Conservation (phyloP, 805 yeast species). For the Metschnikowia shivogae region DNA sequence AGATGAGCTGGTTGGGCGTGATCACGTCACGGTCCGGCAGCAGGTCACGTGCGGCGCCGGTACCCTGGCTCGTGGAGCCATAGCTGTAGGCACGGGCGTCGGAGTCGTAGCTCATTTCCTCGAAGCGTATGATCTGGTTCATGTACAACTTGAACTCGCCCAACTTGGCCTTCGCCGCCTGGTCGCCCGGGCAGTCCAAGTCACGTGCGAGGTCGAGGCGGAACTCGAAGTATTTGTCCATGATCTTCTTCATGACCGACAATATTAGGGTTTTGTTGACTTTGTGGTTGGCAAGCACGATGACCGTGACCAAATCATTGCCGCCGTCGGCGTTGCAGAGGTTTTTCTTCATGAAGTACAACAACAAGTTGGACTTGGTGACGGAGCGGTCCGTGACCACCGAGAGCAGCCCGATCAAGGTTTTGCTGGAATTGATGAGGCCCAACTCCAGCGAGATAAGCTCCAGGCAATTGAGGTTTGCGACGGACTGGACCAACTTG, state of each 20-base stretch:
- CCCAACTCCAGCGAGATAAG: slow-evolving; percentile 52
- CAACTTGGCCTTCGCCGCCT: slow-evolving; percentile 21
- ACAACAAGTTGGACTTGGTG: slow-evolving; percentile 27
- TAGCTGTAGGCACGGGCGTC: slow-evolving; percentile 31
- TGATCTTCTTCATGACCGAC: slow-evolving; percentile 45
- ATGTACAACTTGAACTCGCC: slow-evolving; percentile 54
- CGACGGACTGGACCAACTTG: slow-evolving; percentile 35
- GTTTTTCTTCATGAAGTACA: slow-evolving; percentile 49
- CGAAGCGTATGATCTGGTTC: slow-evolving; percentile 52
- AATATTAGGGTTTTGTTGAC: slow-evolving; percentile 45
- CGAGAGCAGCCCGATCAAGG: slow-evolving; percentile 38
- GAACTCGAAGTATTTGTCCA: slow-evolving; percentile 46
- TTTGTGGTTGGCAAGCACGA: slow-evolving; percentile 42
- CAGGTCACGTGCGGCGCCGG: neutral
- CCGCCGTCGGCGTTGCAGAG: slow-evolving; percentile 40
- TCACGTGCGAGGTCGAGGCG: slow-evolving; percentile 24
- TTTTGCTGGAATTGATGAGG: slow-evolving; percentile 45
- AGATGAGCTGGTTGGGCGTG: slow-evolving; percentile 33
- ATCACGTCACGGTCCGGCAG: slow-evolving; percentile 17
- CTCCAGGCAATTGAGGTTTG: slow-evolving; percentile 50
- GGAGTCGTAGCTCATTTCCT: slow-evolving; percentile 44
- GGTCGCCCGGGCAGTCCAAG: slow-evolving; percentile 7
- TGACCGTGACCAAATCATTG: slow-evolving; percentile 50
- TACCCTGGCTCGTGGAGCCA: slow-evolving; percentile 25
- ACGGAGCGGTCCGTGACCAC: slow-evolving; percentile 23